Conservation (phyloP, 2,329 filamentous ascomycete genomes). For the Penicillium rolfsii region DNA sequence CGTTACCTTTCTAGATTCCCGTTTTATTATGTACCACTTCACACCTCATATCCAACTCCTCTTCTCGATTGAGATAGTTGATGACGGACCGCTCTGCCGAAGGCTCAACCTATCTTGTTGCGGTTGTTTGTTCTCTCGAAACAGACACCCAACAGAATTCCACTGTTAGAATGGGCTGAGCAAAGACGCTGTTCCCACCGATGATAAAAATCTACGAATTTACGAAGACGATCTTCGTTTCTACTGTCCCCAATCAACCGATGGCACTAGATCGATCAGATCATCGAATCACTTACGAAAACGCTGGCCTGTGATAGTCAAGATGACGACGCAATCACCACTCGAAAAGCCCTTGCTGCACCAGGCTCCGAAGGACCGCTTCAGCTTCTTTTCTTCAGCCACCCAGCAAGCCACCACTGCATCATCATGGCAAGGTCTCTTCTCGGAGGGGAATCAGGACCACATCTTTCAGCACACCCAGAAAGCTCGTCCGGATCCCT, state of each 20-base stretch:
- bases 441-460: constrained; percentile 17
- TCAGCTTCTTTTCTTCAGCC: constrained; percentile 93
- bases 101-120: not conserved
- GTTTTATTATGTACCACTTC: not conserved
- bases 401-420: constrained; percentile 58
- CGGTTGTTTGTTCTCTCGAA: not conserved
- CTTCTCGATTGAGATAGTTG: no score
- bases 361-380: constrained; percentile 64
- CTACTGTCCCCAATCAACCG: no score
- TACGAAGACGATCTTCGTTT: not conserved
- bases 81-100: not conserved
- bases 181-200: not conserved
- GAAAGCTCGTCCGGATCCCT: constrained; percentile 16
- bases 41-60: not conserved
- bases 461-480: constrained; percentile 21
- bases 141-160: not conserved
- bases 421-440: constrained; percentile 27
- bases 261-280: not conserved
- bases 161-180: not conserved
- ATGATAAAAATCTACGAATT: not conserved
- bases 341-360: not conserved
- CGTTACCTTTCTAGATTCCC: not conserved
- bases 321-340: not conserved
- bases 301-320: not conserved
- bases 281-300: not conserved